Evolutionary conservation across 441 rosid genomes (phyloP).

Genomic region (Croton laevigatus): DNA sequence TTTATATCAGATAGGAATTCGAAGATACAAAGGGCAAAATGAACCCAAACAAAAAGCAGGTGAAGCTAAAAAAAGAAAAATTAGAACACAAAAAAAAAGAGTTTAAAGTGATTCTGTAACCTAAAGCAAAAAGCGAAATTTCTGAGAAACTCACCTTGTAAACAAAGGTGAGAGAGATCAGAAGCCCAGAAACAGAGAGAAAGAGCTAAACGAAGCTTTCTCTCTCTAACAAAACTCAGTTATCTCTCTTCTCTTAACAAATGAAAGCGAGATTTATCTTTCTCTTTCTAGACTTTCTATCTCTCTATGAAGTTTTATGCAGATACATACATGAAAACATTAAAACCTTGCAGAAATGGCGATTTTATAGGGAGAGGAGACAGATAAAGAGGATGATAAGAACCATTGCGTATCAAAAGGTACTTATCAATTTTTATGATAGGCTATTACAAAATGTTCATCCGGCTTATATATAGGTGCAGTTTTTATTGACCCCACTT

Average conservation of each 20-base stretch:
- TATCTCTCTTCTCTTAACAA: slow-evolving; percentile 39
- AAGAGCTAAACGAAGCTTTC: slow-evolving; percentile 33
- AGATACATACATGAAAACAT: slow-evolving; percentile 28
- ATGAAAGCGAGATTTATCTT: slow-evolving; percentile 16
- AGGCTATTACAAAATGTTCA: accelerated
- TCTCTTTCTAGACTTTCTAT: slow-evolving; percentile 22
- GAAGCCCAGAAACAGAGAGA: slow-evolving; percentile 7
- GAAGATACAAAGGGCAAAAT: slow-evolving; percentile 29
- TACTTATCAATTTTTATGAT: not conserved
- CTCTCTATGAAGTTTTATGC: slow-evolving; percentile 16
- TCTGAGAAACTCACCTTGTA: slow-evolving; percentile 45
- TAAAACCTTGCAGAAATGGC: slow-evolving; percentile 58
- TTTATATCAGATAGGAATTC: slow-evolving; percentile 37
- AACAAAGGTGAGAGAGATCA: slow-evolving; percentile 31
- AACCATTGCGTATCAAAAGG: accelerated
- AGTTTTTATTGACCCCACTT: slow-evolving; percentile 29
- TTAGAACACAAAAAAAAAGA: slow-evolving; percentile 11
- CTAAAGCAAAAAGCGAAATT: slow-evolving; percentile 29
- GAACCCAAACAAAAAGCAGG: slow-evolving; percentile 23
- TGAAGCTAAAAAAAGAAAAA: slow-evolving; percentile 20
- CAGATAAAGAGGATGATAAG: slow-evolving; percentile 52
- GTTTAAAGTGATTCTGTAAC: slow-evolving; percentile 9
- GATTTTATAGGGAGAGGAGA: slow-evolving; percentile 54
- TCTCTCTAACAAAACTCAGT: slow-evolving; percentile 21
- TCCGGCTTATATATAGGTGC: not conserved